Conservation (phyloP, 805 yeast genomes). For the Candida sanyiensis region DNA sequence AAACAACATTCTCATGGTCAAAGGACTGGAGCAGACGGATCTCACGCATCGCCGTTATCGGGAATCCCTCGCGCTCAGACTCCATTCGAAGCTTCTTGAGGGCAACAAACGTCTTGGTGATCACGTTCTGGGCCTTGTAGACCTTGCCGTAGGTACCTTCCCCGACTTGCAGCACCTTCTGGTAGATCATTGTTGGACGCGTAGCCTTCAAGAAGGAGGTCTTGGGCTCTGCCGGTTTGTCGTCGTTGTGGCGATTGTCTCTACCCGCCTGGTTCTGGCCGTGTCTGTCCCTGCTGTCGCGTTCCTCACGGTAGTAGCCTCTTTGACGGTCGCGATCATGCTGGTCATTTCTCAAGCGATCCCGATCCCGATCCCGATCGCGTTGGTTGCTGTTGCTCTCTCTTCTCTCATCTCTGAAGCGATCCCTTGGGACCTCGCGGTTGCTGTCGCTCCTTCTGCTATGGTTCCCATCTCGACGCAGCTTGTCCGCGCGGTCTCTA, state of each 20-base stretch:
- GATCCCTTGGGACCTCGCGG: too few relatives aligned
- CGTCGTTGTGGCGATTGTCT: background rate
- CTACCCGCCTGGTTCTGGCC: background rate
- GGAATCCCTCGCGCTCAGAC: constrained; percentile 89
- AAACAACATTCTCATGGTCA: constrained; percentile 76
- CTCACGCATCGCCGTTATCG: constrained; percentile 92
- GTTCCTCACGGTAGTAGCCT: background rate
- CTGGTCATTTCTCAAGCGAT: background rate
- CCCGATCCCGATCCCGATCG: background rate
- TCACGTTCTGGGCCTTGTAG: constrained; percentile 71
- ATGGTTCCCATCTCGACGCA: too few relatives aligned
- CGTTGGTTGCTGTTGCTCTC: background rate
- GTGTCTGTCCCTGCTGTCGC: background rate
- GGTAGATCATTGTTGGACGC: constrained; percentile 38
- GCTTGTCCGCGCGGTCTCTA: too few relatives aligned
- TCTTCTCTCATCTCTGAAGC: background rate
- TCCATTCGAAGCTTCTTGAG: constrained; percentile 80
- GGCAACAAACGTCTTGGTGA: constrained; percentile 74
- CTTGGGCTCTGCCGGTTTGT: constrained; percentile 5
- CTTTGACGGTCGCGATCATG: background rate
- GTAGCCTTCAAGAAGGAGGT: constrained; percentile 21
- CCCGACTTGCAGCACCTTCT: constrained; percentile 85
- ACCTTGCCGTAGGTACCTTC: constrained; percentile 98
- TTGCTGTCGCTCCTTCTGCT: too few relatives aligned
- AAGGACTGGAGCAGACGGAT: constrained; percentile 78